Percentiles rank a stretch among this genome's conserved stretches.
Evolutionary conservation across 1,284 basidiomycete genomes (phyloP).

Genomic region (Cutaneotrichosporon dermatis): DNA sequence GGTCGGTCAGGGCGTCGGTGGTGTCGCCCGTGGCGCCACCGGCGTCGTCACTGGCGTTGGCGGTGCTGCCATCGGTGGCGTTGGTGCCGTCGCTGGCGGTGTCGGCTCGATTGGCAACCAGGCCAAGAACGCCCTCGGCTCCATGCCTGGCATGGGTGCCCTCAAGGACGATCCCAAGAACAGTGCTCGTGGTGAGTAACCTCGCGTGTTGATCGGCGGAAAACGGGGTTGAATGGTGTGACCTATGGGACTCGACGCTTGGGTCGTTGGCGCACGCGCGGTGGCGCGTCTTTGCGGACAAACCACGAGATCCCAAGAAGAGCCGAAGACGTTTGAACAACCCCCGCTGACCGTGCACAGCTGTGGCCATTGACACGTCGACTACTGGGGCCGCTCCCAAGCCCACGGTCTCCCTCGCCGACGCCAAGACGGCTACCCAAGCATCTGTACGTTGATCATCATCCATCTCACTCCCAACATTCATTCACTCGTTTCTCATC

Average conservation of each 20-base stretch:
- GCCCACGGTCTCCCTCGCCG: constrained; percentile 69
- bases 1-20: constrained; percentile 3
- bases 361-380: constrained; percentile 57
- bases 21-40: not conserved
- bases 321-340: not conserved
- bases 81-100: constrained; percentile 8
- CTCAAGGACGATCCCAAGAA: constrained; percentile 16
- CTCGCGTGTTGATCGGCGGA: not conserved
- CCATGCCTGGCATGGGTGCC: constrained; percentile 19
- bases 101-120: constrained; percentile 9
- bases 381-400: constrained; percentile 51
- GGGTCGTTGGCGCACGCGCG: too few species aligned
- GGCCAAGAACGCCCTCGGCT: constrained; percentile 14
- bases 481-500: not conserved
- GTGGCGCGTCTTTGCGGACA: too few species aligned
- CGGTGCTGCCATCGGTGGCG: constrained; percentile 6
- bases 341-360: constrained; percentile 10
- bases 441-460: constrained; percentile 4
- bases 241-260: not conserved
- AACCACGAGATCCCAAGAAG: too few species aligned
- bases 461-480: not conserved
- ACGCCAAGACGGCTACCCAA: constrained; percentile 54
- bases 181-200: constrained; percentile 21
- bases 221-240: not conserved
- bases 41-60: constrained; percentile 8